These are phyloP conservation scores for Yarrowia sp. DNA, from an alignment of 805 yeast genomes.

Conservation along the genomic window DNA sequence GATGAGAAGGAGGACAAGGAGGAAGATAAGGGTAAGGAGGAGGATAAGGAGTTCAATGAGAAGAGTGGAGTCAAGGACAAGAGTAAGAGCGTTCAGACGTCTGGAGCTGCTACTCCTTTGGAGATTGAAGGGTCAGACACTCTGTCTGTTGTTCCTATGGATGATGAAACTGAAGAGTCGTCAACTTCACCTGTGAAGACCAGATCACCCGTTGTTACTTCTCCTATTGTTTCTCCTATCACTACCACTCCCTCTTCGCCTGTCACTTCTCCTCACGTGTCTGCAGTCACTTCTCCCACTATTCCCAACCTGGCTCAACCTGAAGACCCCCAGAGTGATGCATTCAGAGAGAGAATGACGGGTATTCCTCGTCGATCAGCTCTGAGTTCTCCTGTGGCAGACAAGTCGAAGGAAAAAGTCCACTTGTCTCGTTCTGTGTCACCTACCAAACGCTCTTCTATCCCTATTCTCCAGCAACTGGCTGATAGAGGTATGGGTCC, in stretches of 20 bases:
- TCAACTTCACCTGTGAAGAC: not conserved
- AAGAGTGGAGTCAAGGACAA: not conserved
- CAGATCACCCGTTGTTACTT: not conserved
- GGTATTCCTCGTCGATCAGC: constrained; percentile 17
- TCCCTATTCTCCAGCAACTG: constrained; percentile 9
- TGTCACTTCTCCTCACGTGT: not conserved
- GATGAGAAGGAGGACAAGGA: constrained; percentile 34
- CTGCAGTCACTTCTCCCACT: not conserved
- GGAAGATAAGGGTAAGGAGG: constrained; percentile 22
- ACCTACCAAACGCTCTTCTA: constrained; percentile 11
- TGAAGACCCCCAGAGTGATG: constrained; percentile 19
- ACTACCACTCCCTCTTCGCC: not conserved
- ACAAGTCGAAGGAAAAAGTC: not conserved
- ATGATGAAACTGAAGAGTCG: not conserved
- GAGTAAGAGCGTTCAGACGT: not conserved
- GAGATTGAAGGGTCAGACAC: constrained; percentile 4
- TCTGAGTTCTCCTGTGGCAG: not conserved
- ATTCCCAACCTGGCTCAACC: not conserved
- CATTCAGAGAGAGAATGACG: constrained; percentile 13
- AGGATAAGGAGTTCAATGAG: constrained; percentile 30
- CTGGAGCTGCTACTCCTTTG: not conserved
- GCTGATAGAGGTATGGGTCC: constrained; percentile 24
- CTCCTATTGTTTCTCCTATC: not conserved
- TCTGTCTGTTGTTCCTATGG: not conserved
- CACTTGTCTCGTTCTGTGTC: constrained; percentile 15